Evolutionary conservation across 148 eudicot species (phyloP), one percentile per base, ranked within the genome.

Genomic region (Diospyros kaki): DNA sequence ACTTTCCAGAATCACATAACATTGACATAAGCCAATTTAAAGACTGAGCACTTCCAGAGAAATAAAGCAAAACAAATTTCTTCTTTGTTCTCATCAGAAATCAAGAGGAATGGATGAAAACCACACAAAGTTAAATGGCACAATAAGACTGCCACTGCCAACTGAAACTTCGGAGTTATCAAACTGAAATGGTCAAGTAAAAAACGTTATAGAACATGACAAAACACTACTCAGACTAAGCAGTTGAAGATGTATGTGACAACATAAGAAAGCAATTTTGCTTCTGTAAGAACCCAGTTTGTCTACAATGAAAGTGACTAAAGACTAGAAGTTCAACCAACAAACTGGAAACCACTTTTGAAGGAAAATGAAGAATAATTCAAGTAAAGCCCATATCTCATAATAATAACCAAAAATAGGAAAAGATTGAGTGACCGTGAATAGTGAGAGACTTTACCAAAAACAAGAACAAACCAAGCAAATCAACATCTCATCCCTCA

Each of bases 71-170:
- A 48, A 4, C 52, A 48, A 48, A 48, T 48, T 48, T 48, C 1
- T 48, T 4, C 52, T 48, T 48, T 48, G 8, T 48, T 48, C 6
- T 3, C 38, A 13, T 6, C 53, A 48, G 52, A 48, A 48, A 48
- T 28, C 52, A 48, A 48, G 8, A 48, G 52, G 52, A 8, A 48
- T 4, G 52, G 45, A n/a, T 41, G 17, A 28, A 28, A 28, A 28
- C 28, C 28, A 28, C 28, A 28, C 28, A 28, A 28, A 28, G 28
- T 28, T 28, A 48, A 4, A 48, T 4, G 59, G 66, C 4, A 1
- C 44, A 60, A 61, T 12, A 72, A 72, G 4, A 28, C 65, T 45
- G 41, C 71, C 56, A 67, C 71, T 67, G 14, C 12, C 68, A 43
- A 13, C 41, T 4, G 18, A 54, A 9, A 54, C 15, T 69, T n/a